A percentile compares a stretch with the other conserved stretches of the same genome.
These are phyloP conservation scores for Alternaria longipes DNA, from an alignment of 2,329 filamentous ascomycete species.

Conservation along the genomic window DNA sequence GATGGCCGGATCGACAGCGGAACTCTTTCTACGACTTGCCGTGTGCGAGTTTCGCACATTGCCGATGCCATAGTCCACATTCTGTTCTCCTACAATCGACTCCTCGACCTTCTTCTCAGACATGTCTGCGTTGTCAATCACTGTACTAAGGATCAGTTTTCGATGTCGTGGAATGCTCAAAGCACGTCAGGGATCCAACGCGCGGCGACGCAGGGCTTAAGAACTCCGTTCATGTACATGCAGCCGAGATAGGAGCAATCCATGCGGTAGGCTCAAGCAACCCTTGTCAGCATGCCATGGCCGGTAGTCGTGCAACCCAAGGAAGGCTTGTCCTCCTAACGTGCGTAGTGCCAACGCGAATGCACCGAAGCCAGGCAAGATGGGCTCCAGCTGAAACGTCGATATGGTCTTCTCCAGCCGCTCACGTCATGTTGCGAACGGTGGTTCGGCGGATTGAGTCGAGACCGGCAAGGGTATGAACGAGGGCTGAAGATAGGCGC, in stretches of 20 bases:
- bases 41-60: slow-evolving; percentile 14
- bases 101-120: slow-evolving; percentile 26
- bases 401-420: neutral
- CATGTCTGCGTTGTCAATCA: slow-evolving; percentile 20
- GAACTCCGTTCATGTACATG: slow-evolving; percentile 3
- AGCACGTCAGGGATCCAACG: neutral
- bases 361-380: slow-evolving; percentile 7
- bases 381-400: neutral
- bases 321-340: slow-evolving; percentile 14
- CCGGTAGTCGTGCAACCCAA: slow-evolving; percentile 7
- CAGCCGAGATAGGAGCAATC: slow-evolving; percentile 12
- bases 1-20: slow-evolving; percentile 35
- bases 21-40: slow-evolving; percentile 29
- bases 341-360: neutral
- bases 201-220: slow-evolving; percentile 2
- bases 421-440: slow-evolving; percentile 7
- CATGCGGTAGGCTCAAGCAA: slow-evolving; percentile 13
- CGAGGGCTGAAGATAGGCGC: slow-evolving; percentile 13
- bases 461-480: slow-evolving; percentile 7
- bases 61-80: slow-evolving; percentile 22
- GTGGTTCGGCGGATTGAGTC: neutral
- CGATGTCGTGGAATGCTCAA: neutral
- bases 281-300: slow-evolving; percentile 10
- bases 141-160: neutral
- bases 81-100: slow-evolving; percentile 5